Evolutionary conservation across 176 grass and related monocot genomes (phyloP).

Genomic region (Typha latifolia): DNA sequence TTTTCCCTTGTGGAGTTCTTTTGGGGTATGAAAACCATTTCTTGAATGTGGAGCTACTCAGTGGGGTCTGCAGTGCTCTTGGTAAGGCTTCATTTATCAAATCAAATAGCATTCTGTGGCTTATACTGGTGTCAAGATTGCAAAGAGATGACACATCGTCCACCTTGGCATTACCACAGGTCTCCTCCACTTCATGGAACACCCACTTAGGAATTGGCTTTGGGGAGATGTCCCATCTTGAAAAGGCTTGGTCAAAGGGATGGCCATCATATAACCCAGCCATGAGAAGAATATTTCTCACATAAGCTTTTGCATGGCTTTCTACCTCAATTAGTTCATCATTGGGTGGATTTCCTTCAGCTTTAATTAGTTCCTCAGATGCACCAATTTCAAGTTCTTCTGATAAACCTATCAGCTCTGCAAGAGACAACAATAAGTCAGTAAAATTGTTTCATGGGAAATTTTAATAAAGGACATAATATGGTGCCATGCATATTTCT

Average conservation of each 20-base stretch:
- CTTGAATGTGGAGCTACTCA: slow-evolving; percentile 32
- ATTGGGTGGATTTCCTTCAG: slow-evolving; percentile 9
- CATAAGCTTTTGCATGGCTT: slow-evolving; percentile 42
- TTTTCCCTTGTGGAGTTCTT: slow-evolving; percentile 26
- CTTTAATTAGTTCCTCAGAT: slow-evolving; percentile 17
- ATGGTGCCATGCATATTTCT: too few relatives aligned
- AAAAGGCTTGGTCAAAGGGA: slow-evolving; percentile 4
- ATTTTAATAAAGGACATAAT: too few relatives aligned
- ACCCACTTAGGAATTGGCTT: slow-evolving; percentile 58
- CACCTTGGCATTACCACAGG: neutral
- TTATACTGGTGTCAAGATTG: slow-evolving; percentile 1
- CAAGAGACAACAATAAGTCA: slow-evolving; percentile 10
- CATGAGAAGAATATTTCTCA: slow-evolving; percentile 39
- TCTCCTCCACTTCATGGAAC: slow-evolving; percentile 48
- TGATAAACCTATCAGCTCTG: slow-evolving; percentile 19
- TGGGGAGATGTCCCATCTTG: slow-evolving; percentile 12
- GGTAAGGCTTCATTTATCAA: slow-evolving; percentile 61
- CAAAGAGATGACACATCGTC: slow-evolving; percentile 1
- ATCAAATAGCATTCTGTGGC: slow-evolving; percentile 66
- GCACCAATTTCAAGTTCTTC: slow-evolving; percentile 26
- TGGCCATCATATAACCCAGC: slow-evolving; percentile 46
- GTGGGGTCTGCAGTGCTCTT: slow-evolving; percentile 15
- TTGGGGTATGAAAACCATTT: slow-evolving; percentile 17
- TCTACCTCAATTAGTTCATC: slow-evolving; percentile 17
- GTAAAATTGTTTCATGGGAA: neutral